Evolutionary conservation across 768 basidiomycete genomes (phyloP).

Genomic region (Suillus subaureus): DNA sequence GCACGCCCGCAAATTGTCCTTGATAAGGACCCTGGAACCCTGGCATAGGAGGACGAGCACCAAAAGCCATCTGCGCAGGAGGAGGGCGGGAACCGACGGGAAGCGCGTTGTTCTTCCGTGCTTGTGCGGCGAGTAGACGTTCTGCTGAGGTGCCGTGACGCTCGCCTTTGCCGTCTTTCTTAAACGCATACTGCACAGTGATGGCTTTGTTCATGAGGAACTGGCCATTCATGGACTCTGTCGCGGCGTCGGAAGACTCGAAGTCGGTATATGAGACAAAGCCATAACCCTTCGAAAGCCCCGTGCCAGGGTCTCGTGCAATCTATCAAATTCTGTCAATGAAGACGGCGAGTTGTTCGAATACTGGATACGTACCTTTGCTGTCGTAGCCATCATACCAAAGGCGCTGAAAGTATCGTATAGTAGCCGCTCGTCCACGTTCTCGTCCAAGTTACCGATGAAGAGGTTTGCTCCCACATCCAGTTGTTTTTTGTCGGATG

Average conservation of each 20-base stretch:
- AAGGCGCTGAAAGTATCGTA: slow-evolving; percentile 97
- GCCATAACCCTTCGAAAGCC: slow-evolving; percentile 94
- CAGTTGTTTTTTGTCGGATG: slow-evolving; percentile 96
- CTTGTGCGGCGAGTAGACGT: slow-evolving; percentile 92
- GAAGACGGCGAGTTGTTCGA: slow-evolving; percentile 3
- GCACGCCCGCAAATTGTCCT: slow-evolving; percentile 91
- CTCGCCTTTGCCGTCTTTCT: slow-evolving; percentile 98
- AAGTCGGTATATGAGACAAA: slow-evolving; percentile 98
- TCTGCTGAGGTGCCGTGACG: slow-evolving; percentile 97
- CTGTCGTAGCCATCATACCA: slow-evolving; percentile 88
- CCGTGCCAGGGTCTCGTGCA: slow-evolving; percentile 82
- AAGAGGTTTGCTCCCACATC: slow-evolving; percentile 98
- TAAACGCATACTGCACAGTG: slow-evolving; percentile 97
- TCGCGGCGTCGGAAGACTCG: slow-evolving; percentile 93
- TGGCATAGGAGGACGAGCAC: slow-evolving; percentile 63
- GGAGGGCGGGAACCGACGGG: slow-evolving; percentile 77
- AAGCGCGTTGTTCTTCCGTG: slow-evolving; percentile 91
- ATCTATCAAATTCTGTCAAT: slow-evolving; percentile 52
- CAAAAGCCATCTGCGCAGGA: slow-evolving; percentile 67
- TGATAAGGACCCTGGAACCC: slow-evolving; percentile 79
- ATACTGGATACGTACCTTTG: slow-evolving; percentile 56
- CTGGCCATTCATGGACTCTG: slow-evolving; percentile 96
- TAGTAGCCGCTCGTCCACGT: slow-evolving; percentile 89
- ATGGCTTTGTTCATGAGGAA: slow-evolving; percentile 99
- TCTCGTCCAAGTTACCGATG: slow-evolving; percentile 93